Conservation (phyloP, 2,329 filamentous ascomycete species). For the Keithomyces neogunnii region DNA sequence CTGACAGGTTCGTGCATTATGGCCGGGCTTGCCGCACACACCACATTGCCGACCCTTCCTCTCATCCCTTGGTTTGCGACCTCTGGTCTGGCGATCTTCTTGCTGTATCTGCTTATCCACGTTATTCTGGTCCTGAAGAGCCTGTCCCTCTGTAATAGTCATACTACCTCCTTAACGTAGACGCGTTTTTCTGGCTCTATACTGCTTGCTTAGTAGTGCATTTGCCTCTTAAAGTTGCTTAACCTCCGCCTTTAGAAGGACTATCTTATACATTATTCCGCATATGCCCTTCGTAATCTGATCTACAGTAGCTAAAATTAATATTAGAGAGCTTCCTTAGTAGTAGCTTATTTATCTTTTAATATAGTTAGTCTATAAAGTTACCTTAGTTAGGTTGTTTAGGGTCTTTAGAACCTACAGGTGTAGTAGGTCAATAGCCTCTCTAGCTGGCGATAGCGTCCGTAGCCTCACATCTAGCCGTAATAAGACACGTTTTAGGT, state of each 20-base stretch:
- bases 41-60: not conserved
- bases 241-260: not conserved
- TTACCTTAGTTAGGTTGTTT: no score
- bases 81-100: not conserved
- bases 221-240: not conserved
- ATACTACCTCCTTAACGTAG: not conserved
- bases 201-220: not conserved
- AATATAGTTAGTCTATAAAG: no score
- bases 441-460: no score
- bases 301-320: not conserved
- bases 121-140: not conserved
- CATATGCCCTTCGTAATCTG: no score
- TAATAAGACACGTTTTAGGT: not conserved
- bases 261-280: constrained; percentile 5
- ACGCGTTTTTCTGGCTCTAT: not conserved
- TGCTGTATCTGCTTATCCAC: not conserved
- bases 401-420: no score
- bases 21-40: not conserved
- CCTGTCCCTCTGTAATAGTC: not conserved
- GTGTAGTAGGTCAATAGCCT: no score
- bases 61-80: not conserved
- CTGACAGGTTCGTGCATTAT: not conserved
- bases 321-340: no score
- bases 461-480: no score
- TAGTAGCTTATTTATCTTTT: no score